Conservation (phyloP, 768 basidiomycete genomes). For the Hydnomerulius pinastri region DNA sequence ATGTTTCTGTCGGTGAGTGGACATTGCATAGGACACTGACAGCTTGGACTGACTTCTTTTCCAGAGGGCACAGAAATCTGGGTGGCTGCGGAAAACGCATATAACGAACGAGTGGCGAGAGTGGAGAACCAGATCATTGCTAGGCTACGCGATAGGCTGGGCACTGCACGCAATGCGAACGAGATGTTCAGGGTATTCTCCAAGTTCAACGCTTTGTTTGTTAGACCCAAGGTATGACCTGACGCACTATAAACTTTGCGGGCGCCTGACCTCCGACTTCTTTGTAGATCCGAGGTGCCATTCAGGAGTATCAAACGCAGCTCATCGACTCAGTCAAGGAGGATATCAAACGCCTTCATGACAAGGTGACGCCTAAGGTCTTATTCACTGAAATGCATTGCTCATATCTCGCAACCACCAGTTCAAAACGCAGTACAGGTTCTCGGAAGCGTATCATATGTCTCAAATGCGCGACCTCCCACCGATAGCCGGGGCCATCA, state of each 20-base stretch:
- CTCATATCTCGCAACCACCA: constrained; percentile 29
- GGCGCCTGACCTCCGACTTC: too few species aligned
- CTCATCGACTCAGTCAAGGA: constrained; percentile 99
- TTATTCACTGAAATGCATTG: neutral
- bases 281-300: constrained; percentile 88
- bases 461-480: constrained; percentile 98
- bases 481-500: constrained; percentile 96
- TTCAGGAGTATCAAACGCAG: constrained; percentile 98
- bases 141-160: constrained; percentile 84
- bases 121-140: constrained; percentile 99
- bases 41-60: constrained; percentile 1
- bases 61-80: constrained; percentile 96
- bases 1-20: constrained; percentile 84
- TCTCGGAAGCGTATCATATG: constrained; percentile 97
- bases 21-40: neutral
- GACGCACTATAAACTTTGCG: too few species aligned
- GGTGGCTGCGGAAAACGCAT: constrained; percentile 96
- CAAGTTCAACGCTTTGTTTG: constrained; percentile 96
- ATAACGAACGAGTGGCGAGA: constrained; percentile 94
- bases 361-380: constrained; percentile 57
- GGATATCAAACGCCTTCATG: constrained; percentile 92
- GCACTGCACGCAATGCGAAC: constrained; percentile 95
- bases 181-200: constrained; percentile 99
- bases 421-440: constrained; percentile 97
- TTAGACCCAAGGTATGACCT: constrained; percentile 82